These are phyloP conservation scores for Hyaloscypha variabilis DNA, from an alignment of 495 filamentous ascomycete genomes.

Conservation along the genomic window DNA sequence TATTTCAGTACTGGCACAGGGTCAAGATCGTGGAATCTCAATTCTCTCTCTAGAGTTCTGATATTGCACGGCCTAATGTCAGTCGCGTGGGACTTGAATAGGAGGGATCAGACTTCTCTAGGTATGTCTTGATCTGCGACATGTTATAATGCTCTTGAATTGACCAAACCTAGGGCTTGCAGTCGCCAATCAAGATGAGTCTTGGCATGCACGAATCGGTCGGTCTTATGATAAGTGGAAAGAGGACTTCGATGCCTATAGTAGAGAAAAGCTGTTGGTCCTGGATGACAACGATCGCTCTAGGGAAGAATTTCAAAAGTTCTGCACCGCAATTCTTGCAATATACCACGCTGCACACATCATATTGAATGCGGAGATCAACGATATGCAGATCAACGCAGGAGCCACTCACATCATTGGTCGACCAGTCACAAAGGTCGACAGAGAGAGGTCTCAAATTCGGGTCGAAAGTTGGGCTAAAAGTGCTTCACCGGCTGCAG, in stretches of 20 bases:
- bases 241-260: slow-evolving; percentile 52
- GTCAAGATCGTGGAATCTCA: slow-evolving; percentile 41
- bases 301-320: slow-evolving; percentile 39
- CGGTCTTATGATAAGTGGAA: slow-evolving; percentile 57
- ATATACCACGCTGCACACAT: slow-evolving; percentile 55
- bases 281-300: slow-evolving; percentile 27
- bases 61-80: slow-evolving; percentile 59
- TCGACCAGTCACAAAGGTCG: slow-evolving; percentile 43
- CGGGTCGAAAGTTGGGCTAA: slow-evolving; percentile 40
- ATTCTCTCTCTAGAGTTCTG: slow-evolving; percentile 48
- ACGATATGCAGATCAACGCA: slow-evolving; percentile 58
- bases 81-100: slow-evolving; percentile 56
- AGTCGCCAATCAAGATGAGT: slow-evolving; percentile 42
- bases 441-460: slow-evolving; percentile 43
- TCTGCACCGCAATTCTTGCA: slow-evolving; percentile 44
- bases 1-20: slow-evolving; percentile 46
- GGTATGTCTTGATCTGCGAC: slow-evolving; percentile 12
- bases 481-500: slow-evolving; percentile 28
- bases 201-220: slow-evolving; percentile 51
- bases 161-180: slow-evolving; percentile 15
- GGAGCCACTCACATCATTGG: slow-evolving; percentile 56
- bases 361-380: slow-evolving; percentile 52
- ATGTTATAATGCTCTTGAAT: neutral
- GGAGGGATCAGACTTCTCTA: slow-evolving; percentile 56
- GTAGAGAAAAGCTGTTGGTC: slow-evolving; percentile 38